Evolutionary conservation across 805 yeast species (phyloP), one percentile per base, ranked within the genome.

Genomic region (Cyberlindnera mississippiensis): DNA sequence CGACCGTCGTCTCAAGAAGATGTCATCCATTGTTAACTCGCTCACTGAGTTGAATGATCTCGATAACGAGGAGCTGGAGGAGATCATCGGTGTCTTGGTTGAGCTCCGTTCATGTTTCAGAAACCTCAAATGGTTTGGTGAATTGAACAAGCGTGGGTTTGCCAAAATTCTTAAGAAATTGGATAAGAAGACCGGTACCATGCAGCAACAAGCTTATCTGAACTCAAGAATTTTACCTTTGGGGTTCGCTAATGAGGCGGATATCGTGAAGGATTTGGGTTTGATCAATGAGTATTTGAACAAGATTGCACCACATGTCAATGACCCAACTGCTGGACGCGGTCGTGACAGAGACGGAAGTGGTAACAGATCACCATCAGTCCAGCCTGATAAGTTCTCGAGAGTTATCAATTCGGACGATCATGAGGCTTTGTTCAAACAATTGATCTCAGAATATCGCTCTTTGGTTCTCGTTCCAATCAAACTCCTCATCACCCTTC

Each of bases 111-210:
- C 83, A 14, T 78, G 79, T 45, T 77, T 85, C 47, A 72, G 96
- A 43, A 89, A 89, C 62, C 69, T 90, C 58, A 89, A 86, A 61
- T 91, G 97, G 96, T 90, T 77, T 61, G 95, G 95, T 18, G 97
- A 91, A 57, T 76, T 90, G 54, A 90, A 90, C 68, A 86, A 84
- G 57, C 79, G 95, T 46, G 98, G 96, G 0, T 85, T 89, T 53
- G 75, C 80, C 40, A 90, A 90, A 66, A 91, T 91, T 49, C 69
- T 91, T 57, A 90, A 90, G 66, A 90, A 90, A 57, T 71, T 90
- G 53, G 97, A 91, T 62, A 91, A 91, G 67, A 88, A 88, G 60
- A 68, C 76, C 20, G 84, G 85, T 6, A 76, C 85, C 0, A 60
- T 63, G 40, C 73, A 75, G 37, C 84, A 80, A 53, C 65, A 67